These are phyloP conservation scores for Rhododendron mucronatum DNA, from an alignment of 148 eudicot species.

Conservation along the genomic window DNA sequence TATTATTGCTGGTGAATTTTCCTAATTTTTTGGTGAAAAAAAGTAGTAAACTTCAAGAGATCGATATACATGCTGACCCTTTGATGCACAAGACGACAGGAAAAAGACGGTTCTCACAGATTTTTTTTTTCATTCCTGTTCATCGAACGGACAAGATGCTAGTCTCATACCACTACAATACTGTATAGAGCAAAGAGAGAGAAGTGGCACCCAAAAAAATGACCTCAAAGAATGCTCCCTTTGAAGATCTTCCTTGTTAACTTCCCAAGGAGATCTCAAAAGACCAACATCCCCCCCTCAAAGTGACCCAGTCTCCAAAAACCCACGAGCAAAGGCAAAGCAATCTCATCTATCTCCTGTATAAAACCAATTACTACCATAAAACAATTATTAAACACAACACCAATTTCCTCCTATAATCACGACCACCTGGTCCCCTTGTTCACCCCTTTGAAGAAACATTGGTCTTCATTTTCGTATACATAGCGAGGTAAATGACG, in stretches of 20 bases:
- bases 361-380: neutral
- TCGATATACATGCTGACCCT: no score
- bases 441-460: slow-evolving; percentile 19
- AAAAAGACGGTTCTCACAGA: no score
- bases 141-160: no score
- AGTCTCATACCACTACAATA: no score
- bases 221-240: slow-evolving; percentile 12
- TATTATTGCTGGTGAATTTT: no score
- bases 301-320: slow-evolving; percentile 84
- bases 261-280: slow-evolving; percentile 67
- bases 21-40: no score
- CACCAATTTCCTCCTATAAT: slow-evolving; percentile 25
- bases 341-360: slow-evolving; percentile 1
- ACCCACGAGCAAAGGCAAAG: slow-evolving; percentile 67
- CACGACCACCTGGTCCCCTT: slow-evolving; percentile 49
- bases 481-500: neutral
- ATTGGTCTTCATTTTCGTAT: neutral
- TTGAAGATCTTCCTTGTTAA: slow-evolving; percentile 24
- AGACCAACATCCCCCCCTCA: slow-evolving; percentile 84
- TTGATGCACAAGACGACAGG: no score
- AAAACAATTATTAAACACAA: slow-evolving; percentile 4
- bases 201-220: slow-evolving; percentile 3
- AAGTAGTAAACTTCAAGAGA: no score
- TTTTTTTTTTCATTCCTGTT: no score
- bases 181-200: neutral